These are phyloP conservation scores for Melanogaster broomeanus DNA, from an alignment of 768 basidiomycete species.

Conservation along the genomic window DNA sequence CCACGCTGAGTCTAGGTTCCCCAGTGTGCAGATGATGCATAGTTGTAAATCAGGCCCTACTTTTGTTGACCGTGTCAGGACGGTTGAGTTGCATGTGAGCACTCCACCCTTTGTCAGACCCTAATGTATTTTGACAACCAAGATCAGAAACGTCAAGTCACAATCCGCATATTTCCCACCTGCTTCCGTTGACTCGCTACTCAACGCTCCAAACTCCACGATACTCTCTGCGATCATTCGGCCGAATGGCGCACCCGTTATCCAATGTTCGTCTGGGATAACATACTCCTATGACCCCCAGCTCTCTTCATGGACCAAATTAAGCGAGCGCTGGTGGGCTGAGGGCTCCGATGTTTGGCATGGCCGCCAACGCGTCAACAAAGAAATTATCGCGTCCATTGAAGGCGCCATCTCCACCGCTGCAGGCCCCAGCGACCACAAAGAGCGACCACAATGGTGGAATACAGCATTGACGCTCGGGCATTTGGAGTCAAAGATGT, in stretches of 20 bases:
- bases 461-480: slow-evolving; percentile 79
- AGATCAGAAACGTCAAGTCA: slow-evolving; percentile 78
- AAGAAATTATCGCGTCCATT: slow-evolving; percentile 56
- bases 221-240: slow-evolving; percentile 69
- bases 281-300: slow-evolving; percentile 77
- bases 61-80: slow-evolving; percentile 74
- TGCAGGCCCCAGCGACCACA: slow-evolving; percentile 36
- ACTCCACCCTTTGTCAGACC: not conserved
- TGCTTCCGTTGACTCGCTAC: slow-evolving; percentile 58
- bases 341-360: slow-evolving; percentile 86
- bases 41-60: slow-evolving; percentile 61
- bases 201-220: slow-evolving; percentile 56
- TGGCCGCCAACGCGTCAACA: slow-evolving; percentile 56
- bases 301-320: slow-evolving; percentile 68
- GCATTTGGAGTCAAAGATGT: slow-evolving; percentile 83
- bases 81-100: slow-evolving; percentile 75
- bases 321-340: slow-evolving; percentile 84
- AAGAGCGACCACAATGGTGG: slow-evolving; percentile 76
- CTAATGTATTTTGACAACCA: slow-evolving; percentile 5
- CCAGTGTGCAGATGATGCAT: slow-evolving; percentile 70
- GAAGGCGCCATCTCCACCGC: slow-evolving; percentile 57
- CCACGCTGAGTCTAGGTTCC: slow-evolving; percentile 70
- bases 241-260: slow-evolving; percentile 77
- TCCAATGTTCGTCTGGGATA: slow-evolving; percentile 76
- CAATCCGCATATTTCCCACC: slow-evolving; percentile 66